A percentile compares a stretch with the other conserved stretches of the same genome.
Conservation (phyloP, 805 yeast genomes). For the Yamadazyma sp. region DNA sequence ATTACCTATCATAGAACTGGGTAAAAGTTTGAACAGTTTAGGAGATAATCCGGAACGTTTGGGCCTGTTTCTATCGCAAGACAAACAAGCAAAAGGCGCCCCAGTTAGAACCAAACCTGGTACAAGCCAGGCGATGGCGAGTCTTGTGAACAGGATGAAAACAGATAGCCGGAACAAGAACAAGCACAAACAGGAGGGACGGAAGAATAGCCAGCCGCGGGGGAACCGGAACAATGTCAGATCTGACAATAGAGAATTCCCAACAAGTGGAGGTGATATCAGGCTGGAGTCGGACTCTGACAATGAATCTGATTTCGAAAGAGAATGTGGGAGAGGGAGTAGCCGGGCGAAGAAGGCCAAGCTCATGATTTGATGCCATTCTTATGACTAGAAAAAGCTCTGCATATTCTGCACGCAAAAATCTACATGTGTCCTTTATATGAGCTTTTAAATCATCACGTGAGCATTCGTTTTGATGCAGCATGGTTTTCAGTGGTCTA, state of each 20-base stretch:
- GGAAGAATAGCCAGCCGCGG: background rate
- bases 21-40: slow-evolving; percentile 14
- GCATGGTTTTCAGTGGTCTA: too few relatives aligned
- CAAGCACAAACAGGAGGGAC: slow-evolving; percentile 3
- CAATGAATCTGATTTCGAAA: slow-evolving; percentile 2
- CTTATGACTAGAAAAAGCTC: too few relatives aligned
- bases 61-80: slow-evolving; percentile 15
- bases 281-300: too few relatives aligned
- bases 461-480: too few relatives aligned
- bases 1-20: slow-evolving; percentile 31
- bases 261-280: too few relatives aligned
- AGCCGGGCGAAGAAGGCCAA: slow-evolving; percentile 10
- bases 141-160: slow-evolving; percentile 39
- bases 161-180: slow-evolving; percentile 13
- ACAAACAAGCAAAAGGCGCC: background rate
- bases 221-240: background rate
- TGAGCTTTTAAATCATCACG: too few relatives aligned
- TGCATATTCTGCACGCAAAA: too few relatives aligned
- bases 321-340: slow-evolving; percentile 1
- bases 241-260: too few relatives aligned
- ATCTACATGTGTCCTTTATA: too few relatives aligned
- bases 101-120: background rate
- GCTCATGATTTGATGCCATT: slow-evolving; percentile 4
- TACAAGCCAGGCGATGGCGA: slow-evolving; percentile 33
- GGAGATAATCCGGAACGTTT: background rate